phyloP scores from a whole-genome alignment of 495 filamentous ascomycete genomes.

The Lasiosphaeria ovina region DNA sequence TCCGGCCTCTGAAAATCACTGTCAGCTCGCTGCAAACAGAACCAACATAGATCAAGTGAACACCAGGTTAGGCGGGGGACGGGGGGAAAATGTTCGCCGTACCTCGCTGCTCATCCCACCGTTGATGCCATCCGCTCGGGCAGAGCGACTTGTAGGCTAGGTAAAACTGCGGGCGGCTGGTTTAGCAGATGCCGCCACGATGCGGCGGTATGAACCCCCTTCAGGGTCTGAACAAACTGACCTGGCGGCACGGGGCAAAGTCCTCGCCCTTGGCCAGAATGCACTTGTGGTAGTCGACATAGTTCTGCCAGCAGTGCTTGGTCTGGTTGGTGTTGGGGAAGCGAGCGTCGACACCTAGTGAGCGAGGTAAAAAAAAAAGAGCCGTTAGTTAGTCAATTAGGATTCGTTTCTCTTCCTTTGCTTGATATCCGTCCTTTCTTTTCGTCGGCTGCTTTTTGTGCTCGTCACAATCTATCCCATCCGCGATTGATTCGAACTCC shows the following conservation, averaged over 20 bases:
- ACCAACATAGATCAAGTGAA: not conserved
- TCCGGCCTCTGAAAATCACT: constrained; percentile 65
- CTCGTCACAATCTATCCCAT: not conserved
- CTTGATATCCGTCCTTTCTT: not conserved
- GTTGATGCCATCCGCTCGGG: constrained; percentile 88
- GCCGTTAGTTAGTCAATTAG: constrained; percentile 15
- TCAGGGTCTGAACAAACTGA: constrained; percentile 39
- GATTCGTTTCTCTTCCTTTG: constrained; percentile 5
- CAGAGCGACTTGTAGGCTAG: constrained; percentile 95
- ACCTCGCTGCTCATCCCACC: constrained; percentile 98
- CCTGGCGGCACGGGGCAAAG: constrained; percentile 96
- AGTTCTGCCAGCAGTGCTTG: constrained; percentile 96
- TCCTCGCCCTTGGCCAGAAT: constrained; percentile 98
- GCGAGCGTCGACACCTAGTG: constrained; percentile 91
- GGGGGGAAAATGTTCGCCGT: constrained; percentile 34
- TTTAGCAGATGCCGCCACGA: constrained; percentile 9
- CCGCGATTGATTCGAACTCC: not conserved
- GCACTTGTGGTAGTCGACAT: constrained; percentile 99
- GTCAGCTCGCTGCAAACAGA: constrained; percentile 17
- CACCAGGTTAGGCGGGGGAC: not conserved
- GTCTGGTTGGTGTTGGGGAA: constrained; percentile 98
- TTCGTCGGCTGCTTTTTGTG: not conserved
- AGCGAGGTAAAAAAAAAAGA: constrained; percentile 1
- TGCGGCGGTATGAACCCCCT: not conserved
- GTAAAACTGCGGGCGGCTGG: constrained; percentile 65